Base-by-base conservation (phyloP, 192 early-diverging fungal species). In the Backusella luteola region DNA sequence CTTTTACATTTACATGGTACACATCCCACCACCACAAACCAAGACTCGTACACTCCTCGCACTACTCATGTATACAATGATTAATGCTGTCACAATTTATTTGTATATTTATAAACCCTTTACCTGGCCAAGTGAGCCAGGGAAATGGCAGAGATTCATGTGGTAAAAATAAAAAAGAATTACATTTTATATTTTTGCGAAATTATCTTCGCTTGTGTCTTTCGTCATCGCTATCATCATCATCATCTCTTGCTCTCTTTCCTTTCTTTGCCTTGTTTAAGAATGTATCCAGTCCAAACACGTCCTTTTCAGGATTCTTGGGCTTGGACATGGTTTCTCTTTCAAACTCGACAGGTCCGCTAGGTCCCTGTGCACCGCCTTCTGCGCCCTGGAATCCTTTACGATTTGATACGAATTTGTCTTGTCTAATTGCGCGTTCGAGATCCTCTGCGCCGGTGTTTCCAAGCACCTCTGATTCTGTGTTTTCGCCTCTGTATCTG, bases 261-360 rank as follows among this genome's bases (percentile, higher is more conserved):
- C 91, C 90, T 56, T 87, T 79, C 83, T 93, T 90, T 34, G 95
- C 91, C 34, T 86, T 84, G 67, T 87, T 86, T 79, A 96, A 89
- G 81, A 99, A 99, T 14, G 89, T 89, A 38, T 96, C 92, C 41
- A 98, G 79, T 32, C 96, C 97, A 92, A 97, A 99, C 73, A 94
- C 89, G 87, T 99, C 98, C 5, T 80, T 83, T 35, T 89, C 85
- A 11, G 85, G 66, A 32, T 82, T 82, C 14, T 76, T 71, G 21
- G 66, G 44, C n/a, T 44, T 36, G 3, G 36, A 41, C 12, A 78
- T 23, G n/a, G 74, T 79, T 67, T 94, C 96, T 83, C 89, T 94
- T 80, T 99, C 96, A 86, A 98, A 99, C 80, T 95, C 92, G 2
- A 99, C 97, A 9, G 98, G 98, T 4, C 95, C 96, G 49, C 86